A percentile compares a stretch with the other conserved stretches of the same genome.
Evolutionary conservation across 2,329 filamentous ascomycete genomes (phyloP).

Genomic region (Blastomyces percursus): DNA sequence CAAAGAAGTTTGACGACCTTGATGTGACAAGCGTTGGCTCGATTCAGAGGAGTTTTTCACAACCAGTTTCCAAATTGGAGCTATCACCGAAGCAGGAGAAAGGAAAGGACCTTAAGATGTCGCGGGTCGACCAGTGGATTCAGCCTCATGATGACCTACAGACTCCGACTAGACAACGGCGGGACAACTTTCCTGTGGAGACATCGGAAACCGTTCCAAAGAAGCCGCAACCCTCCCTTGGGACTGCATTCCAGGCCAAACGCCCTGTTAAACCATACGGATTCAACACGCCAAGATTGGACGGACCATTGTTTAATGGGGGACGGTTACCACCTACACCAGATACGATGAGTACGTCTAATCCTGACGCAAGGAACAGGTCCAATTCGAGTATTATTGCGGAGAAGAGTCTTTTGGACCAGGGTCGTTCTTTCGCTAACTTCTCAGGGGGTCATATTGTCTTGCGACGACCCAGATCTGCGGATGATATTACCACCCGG

Average conservation of each 20-base stretch:
- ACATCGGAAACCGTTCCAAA: background rate
- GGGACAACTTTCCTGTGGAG: slow-evolving; percentile 13
- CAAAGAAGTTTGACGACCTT: slow-evolving; percentile 12
- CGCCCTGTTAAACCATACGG: slow-evolving; percentile 15
- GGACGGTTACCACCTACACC: slow-evolving; percentile 31
- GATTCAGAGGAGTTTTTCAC: slow-evolving; percentile 16
- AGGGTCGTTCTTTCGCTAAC: slow-evolving; percentile 7
- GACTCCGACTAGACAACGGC: slow-evolving; percentile 15
- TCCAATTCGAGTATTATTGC: slow-evolving; percentile 28
- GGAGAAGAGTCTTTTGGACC: slow-evolving; percentile 20
- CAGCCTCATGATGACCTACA: slow-evolving; percentile 16
- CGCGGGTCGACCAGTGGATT: slow-evolving; percentile 27
- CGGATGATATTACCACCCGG: slow-evolving; percentile 23
- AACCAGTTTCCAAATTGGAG: slow-evolving; percentile 1
- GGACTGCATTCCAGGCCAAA: slow-evolving; percentile 19
- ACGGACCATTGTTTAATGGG: slow-evolving; percentile 25
- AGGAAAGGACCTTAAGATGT: slow-evolving; percentile 15
- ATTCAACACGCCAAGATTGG: slow-evolving; percentile 20
- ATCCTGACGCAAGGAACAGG: slow-evolving; percentile 21
- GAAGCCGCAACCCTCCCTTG: slow-evolving; percentile 13
- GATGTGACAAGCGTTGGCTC: background rate
- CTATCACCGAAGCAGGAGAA: slow-evolving; percentile 4
- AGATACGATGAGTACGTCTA: slow-evolving; percentile 35
- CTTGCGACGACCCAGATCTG: slow-evolving; percentile 24
- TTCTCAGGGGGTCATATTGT: slow-evolving; percentile 18